A percentile compares a stretch with the other conserved stretches of the same genome.
phyloP scores from a whole-genome alignment of 352 stramenopile genomes.

The Phytophthora pistaciae region DNA sequence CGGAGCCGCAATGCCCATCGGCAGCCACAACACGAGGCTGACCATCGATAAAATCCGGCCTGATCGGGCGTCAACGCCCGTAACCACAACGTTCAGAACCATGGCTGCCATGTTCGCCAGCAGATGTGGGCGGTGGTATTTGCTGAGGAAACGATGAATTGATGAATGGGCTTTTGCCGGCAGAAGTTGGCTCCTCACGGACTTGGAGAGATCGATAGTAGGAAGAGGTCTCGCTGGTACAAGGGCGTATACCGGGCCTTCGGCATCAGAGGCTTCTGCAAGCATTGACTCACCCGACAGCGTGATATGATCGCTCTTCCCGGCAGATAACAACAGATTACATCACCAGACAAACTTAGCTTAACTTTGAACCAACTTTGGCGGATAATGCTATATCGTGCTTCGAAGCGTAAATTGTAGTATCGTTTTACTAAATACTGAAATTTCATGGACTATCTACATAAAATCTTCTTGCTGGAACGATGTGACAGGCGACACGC shows the following conservation, averaged over 20 bases:
- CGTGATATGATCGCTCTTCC: background rate
- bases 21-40: constrained; percentile 25
- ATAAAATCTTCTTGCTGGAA: too few species aligned
- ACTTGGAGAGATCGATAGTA: constrained; percentile 41
- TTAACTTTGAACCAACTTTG: too few species aligned
- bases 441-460: too few species aligned
- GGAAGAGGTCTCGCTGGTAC: constrained; percentile 34
- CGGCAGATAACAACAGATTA: background rate
- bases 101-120: constrained; percentile 30
- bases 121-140: constrained; percentile 35
- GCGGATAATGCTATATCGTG: too few species aligned
- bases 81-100: constrained; percentile 27
- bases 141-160: constrained; percentile 32
- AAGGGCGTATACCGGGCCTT: constrained; percentile 26
- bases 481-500: too few species aligned
- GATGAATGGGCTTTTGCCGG: constrained; percentile 12
- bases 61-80: constrained; percentile 17
- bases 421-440: too few species aligned
- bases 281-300: background rate
- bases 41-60: constrained; percentile 32
- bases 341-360: too few species aligned
- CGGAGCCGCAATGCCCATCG: constrained; percentile 31
- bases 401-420: too few species aligned
- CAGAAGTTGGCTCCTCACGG: constrained; percentile 39
- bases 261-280: background rate